phyloP scores from a whole-genome alignment of 352 stramenopile species.

The Phytopythium delawarense region DNA sequence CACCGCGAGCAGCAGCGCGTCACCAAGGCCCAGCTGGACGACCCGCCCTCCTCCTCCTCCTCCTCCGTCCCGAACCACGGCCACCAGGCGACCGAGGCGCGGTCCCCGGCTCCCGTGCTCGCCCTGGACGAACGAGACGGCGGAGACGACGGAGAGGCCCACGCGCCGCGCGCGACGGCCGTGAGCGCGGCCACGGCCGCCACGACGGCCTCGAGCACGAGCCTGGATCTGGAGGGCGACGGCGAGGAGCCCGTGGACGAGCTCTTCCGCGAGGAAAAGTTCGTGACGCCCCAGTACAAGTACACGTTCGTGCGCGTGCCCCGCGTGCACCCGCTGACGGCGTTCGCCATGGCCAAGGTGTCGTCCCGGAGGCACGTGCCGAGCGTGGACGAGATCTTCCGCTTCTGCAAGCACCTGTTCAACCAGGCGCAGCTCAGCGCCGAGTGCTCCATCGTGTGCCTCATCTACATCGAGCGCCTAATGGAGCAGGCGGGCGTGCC shows the following conservation, averaged over 20 bases:
- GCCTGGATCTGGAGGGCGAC: slow-evolving; percentile 10
- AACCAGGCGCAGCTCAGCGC: slow-evolving; percentile 95
- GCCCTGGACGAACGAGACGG: slow-evolving; percentile 7
- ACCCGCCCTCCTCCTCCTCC: not conserved
- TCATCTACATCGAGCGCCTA: slow-evolving; percentile 99
- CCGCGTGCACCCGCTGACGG: slow-evolving; percentile 67
- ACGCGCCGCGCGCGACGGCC: not conserved
- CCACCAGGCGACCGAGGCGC: slow-evolving; percentile 12
- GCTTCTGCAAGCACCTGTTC: slow-evolving; percentile 94
- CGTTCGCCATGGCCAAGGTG: slow-evolving; percentile 84
- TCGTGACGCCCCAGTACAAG: slow-evolving; percentile 86
- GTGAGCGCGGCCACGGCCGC: not conserved
- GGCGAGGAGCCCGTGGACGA: slow-evolving; percentile 67
- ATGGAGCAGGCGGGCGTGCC: slow-evolving; percentile 97
- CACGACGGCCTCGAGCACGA: slow-evolving; percentile 11
- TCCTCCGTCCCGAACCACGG: not conserved
- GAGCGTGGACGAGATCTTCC: slow-evolving; percentile 90
- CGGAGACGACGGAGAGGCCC: not conserved
- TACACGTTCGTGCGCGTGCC: slow-evolving; percentile 82
- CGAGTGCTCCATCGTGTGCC: slow-evolving; percentile 98
- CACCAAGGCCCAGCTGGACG: slow-evolving; percentile 1
- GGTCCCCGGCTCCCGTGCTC: slow-evolving; percentile 13
- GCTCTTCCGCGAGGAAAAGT: slow-evolving; percentile 86
- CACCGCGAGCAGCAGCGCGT: slow-evolving; percentile 55
- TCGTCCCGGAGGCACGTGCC: slow-evolving; percentile 79